Evolutionary conservation across 2,329 filamentous ascomycete genomes (phyloP), one percentile per base, ranked within the genome.

Genomic region (Xylaria sp.): DNA sequence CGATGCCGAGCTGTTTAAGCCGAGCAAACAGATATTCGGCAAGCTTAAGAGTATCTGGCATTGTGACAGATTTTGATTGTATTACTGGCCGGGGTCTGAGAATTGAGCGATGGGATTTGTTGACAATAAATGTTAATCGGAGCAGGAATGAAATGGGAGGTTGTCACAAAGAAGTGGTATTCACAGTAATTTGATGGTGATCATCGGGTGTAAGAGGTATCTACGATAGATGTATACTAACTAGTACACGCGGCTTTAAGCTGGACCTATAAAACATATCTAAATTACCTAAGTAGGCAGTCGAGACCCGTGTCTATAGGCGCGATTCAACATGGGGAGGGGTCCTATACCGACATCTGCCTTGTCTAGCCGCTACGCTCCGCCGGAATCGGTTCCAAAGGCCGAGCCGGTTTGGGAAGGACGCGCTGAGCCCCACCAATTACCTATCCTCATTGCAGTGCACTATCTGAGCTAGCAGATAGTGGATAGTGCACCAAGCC

Each of bases 1-100:
- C 75, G 27, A 84, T 78, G 42, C 82, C 82, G 25, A 84, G 78
- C 69, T 84, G 77, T 35, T 79, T 75, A 2, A 85, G 79, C 29
- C 83, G 78, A 8, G 74, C 71, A 72, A 82, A 80, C 21, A 82
- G 73, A 63, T 82, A 82, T 4, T 78, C 72, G 48, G 76, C 79
- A 23, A 81, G 72, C 62, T 73, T 73, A 29, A 78, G 69, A 40
- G 61, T 70, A 21, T 59, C 50, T 8, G 65, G 42, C 70, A 72
- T 72, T 64, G 21, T 68, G 27, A 35, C 18, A 12, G 29, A 13
- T 3, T 50, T 25, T 18, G 23, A 47, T 9, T 47, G 21, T 29
- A 8, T 50, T 2, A 25, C 3, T 12, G 21, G 54, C 5, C 3
- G 21, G 10, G 23, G 13, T 58, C 18, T 3, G 21, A 27, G 25